Evolutionary conservation across 2,329 filamentous ascomycete species (phyloP), one percentile per base, ranked within the genome.

Genomic region (Colletotrichum lentis): DNA sequence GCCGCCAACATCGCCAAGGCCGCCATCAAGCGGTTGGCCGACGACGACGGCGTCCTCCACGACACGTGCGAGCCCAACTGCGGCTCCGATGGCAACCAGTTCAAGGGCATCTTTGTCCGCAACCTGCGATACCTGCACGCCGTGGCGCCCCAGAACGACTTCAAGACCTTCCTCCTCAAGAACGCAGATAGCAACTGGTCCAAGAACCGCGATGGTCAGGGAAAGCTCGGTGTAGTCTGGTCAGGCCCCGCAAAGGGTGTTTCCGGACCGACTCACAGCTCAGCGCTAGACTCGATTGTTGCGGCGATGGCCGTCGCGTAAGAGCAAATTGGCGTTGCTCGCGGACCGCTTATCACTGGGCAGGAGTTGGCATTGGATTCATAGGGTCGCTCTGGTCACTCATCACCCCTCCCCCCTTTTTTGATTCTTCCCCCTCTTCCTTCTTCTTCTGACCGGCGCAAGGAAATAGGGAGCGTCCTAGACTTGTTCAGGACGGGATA

Each of bases 71-170:
- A 85, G 64, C 76, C 79, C 47, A 71, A 79, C 70, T 86, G 82
- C 62, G 81, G 79, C 12, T 75, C 73, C 20, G 85, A 89, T 67
- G 84, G 82, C 1, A 82, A 86, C 41, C 88, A 91, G 73, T 93
- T 93, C 83, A 93, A 93, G 77, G 91, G 91, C 3, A 81, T 92
- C 43, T 91, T 92, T 70, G 82, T 86, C 18, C 84, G 89, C 22
- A 91, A 91, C 73, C 78, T 93, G 22, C 81, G 83, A 41, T 84
- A 85, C 62, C 77, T 93, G 41, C 81, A 90, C 24, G 73, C 78
- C 1, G 84, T 77, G 3, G 83, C 82, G 1, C 85, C 85, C 0
- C 78, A 84, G 44, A 75, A 80, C 3, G 75, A 75, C 11, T 90
- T 88, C 73, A 79, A 77, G 14, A 74, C 78, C 2, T 88, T 89